Evolutionary conservation across 495 filamentous ascomycete genomes (phyloP), one percentile per base, ranked within the genome.

Genomic region (Coniosporium apollinis): DNA sequence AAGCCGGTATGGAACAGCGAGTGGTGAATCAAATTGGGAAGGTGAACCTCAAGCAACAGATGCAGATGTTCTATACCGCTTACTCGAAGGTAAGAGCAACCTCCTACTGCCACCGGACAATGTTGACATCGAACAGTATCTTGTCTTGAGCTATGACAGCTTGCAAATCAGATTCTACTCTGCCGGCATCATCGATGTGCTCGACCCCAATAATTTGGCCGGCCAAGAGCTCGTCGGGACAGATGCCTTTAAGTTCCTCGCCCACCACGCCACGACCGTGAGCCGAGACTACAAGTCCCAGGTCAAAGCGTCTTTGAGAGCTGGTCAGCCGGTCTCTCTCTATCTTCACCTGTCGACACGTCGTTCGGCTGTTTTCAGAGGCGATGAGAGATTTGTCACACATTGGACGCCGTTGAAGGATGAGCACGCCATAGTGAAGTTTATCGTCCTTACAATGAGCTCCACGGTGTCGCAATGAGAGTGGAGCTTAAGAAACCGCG

Each of bases 381-480:
- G 44, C 42, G 46, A 55, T 40, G 60, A 60, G 40, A 56, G 49
- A 47, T 50, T 68, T 31, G 56, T 64, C n/a, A 60, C 54, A 17
- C 62, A 66, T 43, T 72, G 69, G 69, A 64, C 65, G 36, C 67
- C 68, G 16, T 40, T 67, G 45, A 69, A 65, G 48, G 61, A 70
- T 45, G 63, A 49, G 8, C 47, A 59, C 11, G 67, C 64, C 0
- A 37, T 37, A 19, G 54, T 67, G 13, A 53, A 37, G 13, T 67
- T 56, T 47, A 57, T 68, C 24, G 58, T 72, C 30, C 36, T 70
- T 35, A 56, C 55, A 3, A 33, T 58, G 41, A n/a, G n/a, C n/a
- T n/a, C n/a, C n/a, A n/a, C n/a, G n/a, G n/a, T n/a, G n/a, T n/a
- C n/a, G n/a, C n/a, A n/a, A n/a, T n/a, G n/a, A n/a, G n/a, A n/a